These are phyloP conservation scores for Curvularia sp. DNA, from an alignment of 2,329 filamentous ascomycete species.

Conservation along the genomic window DNA sequence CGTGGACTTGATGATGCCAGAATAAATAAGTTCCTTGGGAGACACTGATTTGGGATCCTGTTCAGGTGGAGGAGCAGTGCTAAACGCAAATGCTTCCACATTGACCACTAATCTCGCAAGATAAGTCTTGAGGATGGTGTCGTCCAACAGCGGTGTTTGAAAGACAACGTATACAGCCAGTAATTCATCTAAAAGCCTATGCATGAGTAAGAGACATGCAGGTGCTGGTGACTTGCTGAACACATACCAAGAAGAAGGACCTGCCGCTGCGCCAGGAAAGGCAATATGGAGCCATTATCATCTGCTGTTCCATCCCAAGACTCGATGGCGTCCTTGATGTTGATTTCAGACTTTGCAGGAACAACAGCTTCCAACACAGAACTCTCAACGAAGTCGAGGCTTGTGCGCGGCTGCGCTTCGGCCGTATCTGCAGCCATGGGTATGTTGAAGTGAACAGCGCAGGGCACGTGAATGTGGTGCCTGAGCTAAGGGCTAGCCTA, in stretches of 20 bases:
- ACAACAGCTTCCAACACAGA: constrained; percentile 51
- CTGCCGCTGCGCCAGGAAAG: constrained; percentile 67
- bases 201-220: constrained; percentile 59
- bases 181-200: constrained; percentile 71
- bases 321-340: constrained; percentile 50
- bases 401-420: constrained; percentile 38
- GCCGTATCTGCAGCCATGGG: constrained; percentile 30
- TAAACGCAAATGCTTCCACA: constrained; percentile 69
- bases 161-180: constrained; percentile 73
- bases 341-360: constrained; percentile 45
- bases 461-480: constrained; percentile 32
- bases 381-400: constrained; percentile 49
- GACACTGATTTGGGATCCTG: constrained; percentile 46
- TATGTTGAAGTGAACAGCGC: constrained; percentile 12
- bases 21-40: constrained; percentile 66
- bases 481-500: too few relatives aligned
- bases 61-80: constrained; percentile 55
- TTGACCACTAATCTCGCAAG: constrained; percentile 69
- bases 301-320: constrained; percentile 55
- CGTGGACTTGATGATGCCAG: constrained; percentile 45
- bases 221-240: constrained; percentile 42
- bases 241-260: constrained; percentile 74
- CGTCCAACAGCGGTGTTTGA: constrained; percentile 66
- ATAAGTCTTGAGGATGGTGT: constrained; percentile 64
- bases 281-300: constrained; percentile 57